These are phyloP conservation scores for Kodamaea derodonti DNA, from an alignment of 1,139 yeast species.

Conservation along the genomic window DNA sequence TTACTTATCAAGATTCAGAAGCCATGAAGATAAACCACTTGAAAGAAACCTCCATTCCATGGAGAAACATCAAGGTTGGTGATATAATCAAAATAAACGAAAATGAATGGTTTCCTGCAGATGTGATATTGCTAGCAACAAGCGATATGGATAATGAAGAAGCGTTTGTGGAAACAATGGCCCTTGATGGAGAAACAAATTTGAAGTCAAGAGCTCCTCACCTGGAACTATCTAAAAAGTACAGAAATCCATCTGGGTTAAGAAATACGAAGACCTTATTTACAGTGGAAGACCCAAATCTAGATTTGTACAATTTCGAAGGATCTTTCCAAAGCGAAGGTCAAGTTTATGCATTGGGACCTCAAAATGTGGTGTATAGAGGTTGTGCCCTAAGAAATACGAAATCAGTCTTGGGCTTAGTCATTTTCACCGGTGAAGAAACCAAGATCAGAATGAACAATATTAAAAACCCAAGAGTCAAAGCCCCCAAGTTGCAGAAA, in stretches of 20 bases:
- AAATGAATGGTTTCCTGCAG: constrained; percentile 95
- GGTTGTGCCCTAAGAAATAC: constrained; percentile 90
- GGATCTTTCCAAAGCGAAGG: constrained; percentile 51
- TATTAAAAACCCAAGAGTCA: constrained; percentile 79
- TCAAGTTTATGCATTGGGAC: constrained; percentile 55
- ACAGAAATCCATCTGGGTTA: constrained; percentile 50
- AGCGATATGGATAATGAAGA: constrained; percentile 56
- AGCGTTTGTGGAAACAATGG: constrained; percentile 93
- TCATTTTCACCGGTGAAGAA: constrained; percentile 92
- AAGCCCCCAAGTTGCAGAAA: constrained; percentile 86
- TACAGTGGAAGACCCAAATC: constrained; percentile 85
- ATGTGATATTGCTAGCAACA: constrained; percentile 66
- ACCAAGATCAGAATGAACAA: constrained; percentile 96
- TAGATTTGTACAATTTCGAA: constrained; percentile 87
- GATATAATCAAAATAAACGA: constrained; percentile 68
- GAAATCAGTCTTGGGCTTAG: constrained; percentile 66
- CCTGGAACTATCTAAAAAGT: constrained; percentile 49
- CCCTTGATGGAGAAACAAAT: constrained; percentile 94
- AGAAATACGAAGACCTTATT: constrained; percentile 49
- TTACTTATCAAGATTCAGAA: constrained; percentile 13
- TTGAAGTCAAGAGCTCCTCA: constrained; percentile 73
- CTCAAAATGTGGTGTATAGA: constrained; percentile 79
- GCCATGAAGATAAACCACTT: constrained; percentile 32
- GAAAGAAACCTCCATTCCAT: constrained; percentile 37
- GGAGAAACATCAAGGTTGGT: constrained; percentile 85